A percentile compares a stretch with the other conserved stretches of the same genome.
phyloP scores from a whole-genome alignment of 257 asterid species.

The Oldenlandia corymbosa region DNA sequence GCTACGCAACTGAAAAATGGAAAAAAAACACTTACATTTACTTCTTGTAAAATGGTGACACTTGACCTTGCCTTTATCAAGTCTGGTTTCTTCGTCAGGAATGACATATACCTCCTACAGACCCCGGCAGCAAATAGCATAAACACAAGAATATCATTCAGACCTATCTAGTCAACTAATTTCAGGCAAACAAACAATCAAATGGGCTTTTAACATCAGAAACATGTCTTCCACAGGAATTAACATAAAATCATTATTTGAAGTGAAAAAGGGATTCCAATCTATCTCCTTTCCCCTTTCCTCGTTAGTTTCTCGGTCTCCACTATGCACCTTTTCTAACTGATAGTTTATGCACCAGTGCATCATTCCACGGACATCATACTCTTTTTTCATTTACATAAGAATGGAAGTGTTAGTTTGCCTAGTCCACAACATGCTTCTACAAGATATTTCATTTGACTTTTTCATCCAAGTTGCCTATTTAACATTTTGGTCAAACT shows the following conservation, averaged over 20 bases:
- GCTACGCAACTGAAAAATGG: conserved; percentile 2
- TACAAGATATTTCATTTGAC: no score
- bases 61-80: conserved; percentile 26
- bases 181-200: background rate
- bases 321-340: no score
- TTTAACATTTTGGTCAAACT: no score
- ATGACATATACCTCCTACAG: conserved; percentile 23
- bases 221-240: background rate
- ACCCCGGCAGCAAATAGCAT: background rate
- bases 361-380: no score
- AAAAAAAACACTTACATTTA: conserved; percentile 45
- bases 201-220: background rate
- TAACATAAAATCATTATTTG: background rate
- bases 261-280: background rate
- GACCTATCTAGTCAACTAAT: background rate
- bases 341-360: no score
- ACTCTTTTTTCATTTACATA: no score
- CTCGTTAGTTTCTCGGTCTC: background rate
- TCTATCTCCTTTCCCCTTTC: background rate
- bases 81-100: conserved; percentile 29
- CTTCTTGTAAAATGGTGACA: conserved; percentile 52
- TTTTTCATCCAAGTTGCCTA: no score
- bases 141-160: background rate
- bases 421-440: no score
- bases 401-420: no score